Percentiles rank a stretch among this genome's conserved stretches.
These are phyloP conservation scores for Yamadazyma kitorensis DNA, from an alignment of 805 yeast genomes.

Conservation along the genomic window DNA sequence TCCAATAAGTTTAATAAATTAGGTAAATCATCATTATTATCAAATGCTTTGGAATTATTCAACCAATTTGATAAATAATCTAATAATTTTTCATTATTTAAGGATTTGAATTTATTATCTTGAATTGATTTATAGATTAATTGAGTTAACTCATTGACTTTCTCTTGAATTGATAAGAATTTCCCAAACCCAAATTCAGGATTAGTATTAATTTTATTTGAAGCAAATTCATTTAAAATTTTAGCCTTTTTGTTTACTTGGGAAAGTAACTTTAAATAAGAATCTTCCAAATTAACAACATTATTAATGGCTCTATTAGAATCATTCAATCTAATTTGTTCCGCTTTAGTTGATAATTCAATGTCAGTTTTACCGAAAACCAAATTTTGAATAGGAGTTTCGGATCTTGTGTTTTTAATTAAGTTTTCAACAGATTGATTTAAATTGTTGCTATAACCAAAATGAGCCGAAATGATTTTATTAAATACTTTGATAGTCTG, in stretches of 20 bases:
- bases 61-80: slow-evolving; percentile 71
- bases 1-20: slow-evolving; percentile 25
- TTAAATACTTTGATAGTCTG: slow-evolving; percentile 47
- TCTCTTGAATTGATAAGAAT: slow-evolving; percentile 56
- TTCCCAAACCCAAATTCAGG: slow-evolving; percentile 91
- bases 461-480: slow-evolving; percentile 53
- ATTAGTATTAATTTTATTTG: slow-evolving; percentile 47
- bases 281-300: slow-evolving; percentile 61
- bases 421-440: slow-evolving; percentile 39
- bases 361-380: slow-evolving; percentile 49
- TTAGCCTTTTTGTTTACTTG: slow-evolving; percentile 60
- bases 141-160: slow-evolving; percentile 43
- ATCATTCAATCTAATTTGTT: slow-evolving; percentile 18
- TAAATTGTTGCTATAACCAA: slow-evolving; percentile 46
- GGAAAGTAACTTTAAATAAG: slow-evolving; percentile 69
- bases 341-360: slow-evolving; percentile 26
- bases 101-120: slow-evolving; percentile 41
- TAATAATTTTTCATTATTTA: slow-evolving; percentile 46
- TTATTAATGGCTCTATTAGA: slow-evolving; percentile 38
- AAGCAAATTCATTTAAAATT: slow-evolving; percentile 57
- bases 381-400: slow-evolving; percentile 59
- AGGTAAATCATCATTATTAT: slow-evolving; percentile 16
- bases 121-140: slow-evolving; percentile 47
- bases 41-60: slow-evolving; percentile 31
- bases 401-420: slow-evolving; percentile 49